These are phyloP conservation scores for Epichloe glyceriae DNA, from an alignment of 2,329 filamentous ascomycete genomes.

Conservation along the genomic window DNA sequence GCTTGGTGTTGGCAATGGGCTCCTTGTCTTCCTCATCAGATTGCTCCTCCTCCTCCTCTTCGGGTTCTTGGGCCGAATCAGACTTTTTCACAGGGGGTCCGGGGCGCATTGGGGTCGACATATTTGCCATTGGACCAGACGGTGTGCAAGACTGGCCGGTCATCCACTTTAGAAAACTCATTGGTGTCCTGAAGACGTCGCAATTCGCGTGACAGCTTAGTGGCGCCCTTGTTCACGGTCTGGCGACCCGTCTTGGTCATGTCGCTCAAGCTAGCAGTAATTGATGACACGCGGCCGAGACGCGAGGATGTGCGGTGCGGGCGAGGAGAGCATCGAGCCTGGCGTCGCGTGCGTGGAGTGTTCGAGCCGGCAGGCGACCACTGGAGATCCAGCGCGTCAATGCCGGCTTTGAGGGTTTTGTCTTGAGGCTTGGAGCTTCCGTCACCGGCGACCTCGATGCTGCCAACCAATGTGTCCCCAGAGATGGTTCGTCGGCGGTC, in stretches of 20 bases:
- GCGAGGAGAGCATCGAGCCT: slow-evolving; percentile 18
- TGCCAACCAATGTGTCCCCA: slow-evolving; percentile 23
- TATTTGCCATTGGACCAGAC: slow-evolving; percentile 55
- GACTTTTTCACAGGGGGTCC: slow-evolving; percentile 25
- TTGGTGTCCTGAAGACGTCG: slow-evolving; percentile 48
- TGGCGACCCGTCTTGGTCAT: slow-evolving; percentile 50
- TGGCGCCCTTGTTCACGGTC: slow-evolving; percentile 33
- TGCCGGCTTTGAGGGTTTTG: slow-evolving; percentile 9
- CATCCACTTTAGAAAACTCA: slow-evolving; percentile 47
- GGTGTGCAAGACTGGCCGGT: slow-evolving; percentile 41
- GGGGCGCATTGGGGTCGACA: slow-evolving; percentile 32
- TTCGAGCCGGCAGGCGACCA: slow-evolving; percentile 28
- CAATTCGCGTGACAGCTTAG: slow-evolving; percentile 43
- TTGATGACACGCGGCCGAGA: slow-evolving; percentile 22
- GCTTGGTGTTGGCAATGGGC: slow-evolving; percentile 21
- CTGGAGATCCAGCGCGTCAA: slow-evolving; percentile 34
- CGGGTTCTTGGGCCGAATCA: slow-evolving; percentile 11
- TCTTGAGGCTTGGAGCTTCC: slow-evolving; percentile 6
- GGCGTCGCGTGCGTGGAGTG: slow-evolving; percentile 21
- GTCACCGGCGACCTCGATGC: slow-evolving; percentile 12
- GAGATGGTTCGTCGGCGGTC: slow-evolving; percentile 34
- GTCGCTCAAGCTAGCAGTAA: slow-evolving; percentile 35
- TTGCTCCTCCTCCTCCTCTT: background rate
- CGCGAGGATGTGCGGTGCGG: slow-evolving; percentile 31
- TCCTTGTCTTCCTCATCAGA: slow-evolving; percentile 9